Evolutionary conservation across 2,329 filamentous ascomycete species (phyloP).

Genomic region (Trichoderma pleuroti): DNA sequence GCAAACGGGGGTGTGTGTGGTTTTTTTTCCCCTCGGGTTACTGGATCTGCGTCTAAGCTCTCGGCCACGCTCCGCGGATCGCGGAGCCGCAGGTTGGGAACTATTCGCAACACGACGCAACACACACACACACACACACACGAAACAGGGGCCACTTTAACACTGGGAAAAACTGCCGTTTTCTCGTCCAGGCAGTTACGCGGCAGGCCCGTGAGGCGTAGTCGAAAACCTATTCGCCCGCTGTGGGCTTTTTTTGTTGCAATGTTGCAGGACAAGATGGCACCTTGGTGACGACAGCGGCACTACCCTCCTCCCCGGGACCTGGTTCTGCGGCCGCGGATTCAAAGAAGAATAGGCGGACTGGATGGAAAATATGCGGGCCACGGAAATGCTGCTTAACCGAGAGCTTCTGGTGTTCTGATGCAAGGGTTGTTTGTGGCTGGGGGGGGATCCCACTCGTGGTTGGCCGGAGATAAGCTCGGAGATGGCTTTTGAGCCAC

Average conservation of each 20-base stretch:
- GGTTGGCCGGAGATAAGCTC: background rate
- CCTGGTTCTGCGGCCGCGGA: background rate
- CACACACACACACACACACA: no score
- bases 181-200: background rate
- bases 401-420: background rate
- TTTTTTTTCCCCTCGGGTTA: background rate
- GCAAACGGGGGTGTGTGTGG: background rate
- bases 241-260: background rate
- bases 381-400: background rate
- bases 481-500: background rate
- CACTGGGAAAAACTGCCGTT: background rate
- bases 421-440: background rate
- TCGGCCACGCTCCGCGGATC: constrained; percentile 6
- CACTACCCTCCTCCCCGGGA: background rate
- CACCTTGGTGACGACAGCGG: background rate
- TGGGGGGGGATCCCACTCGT: background rate
- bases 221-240: background rate
- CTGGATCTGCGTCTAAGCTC: background rate
- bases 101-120: background rate
- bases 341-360: background rate
- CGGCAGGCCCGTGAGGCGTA: constrained; percentile 4
- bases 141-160: background rate
- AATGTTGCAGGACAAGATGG: background rate
- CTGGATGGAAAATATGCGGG: background rate
- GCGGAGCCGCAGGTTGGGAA: background rate